A percentile compares a stretch with the other conserved stretches of the same genome.
Conservation (phyloP, 495 filamentous ascomycete species). For the Thermochaetoides thermophila region DNA sequence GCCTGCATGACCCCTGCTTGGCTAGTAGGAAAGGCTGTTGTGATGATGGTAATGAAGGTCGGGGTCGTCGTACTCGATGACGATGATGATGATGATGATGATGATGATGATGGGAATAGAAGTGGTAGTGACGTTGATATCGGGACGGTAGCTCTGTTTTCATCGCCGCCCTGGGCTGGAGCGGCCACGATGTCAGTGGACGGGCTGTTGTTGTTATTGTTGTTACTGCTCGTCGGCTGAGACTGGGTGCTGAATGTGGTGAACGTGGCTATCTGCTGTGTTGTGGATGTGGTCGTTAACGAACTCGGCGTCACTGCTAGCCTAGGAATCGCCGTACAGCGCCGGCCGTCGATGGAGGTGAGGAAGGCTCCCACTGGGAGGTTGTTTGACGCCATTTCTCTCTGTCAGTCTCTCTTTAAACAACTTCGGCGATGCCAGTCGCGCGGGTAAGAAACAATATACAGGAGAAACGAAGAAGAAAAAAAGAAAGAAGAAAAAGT, state of each 20-base stretch:
- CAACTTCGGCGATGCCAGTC: conserved; percentile 27
- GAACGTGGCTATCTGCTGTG: too few relatives aligned
- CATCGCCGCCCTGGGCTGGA: too few relatives aligned
- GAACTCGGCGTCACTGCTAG: conserved; percentile 1
- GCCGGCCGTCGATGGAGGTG: conserved; percentile 29
- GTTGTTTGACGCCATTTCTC: conserved; percentile 18
- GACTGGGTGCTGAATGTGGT: too few relatives aligned
- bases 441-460: conserved; percentile 11
- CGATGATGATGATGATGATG: too few relatives aligned
- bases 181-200: conserved; percentile 1
- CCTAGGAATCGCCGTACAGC: conserved; percentile 34
- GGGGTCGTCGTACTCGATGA: conserved; percentile 23
- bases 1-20: conserved; percentile 9
- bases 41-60: conserved; percentile 9
- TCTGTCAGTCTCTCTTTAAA: conserved; percentile 8
- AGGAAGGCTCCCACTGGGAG: conserved; percentile 27
- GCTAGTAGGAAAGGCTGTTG: conserved; percentile 7
- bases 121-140: conserved; percentile 7
- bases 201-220: conserved; percentile 4
- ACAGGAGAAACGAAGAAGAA: conserved; percentile 14
- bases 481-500: conserved; percentile 17
- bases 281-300: conserved; percentile 2
- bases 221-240: conserved; percentile 1
- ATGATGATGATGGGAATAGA: background rate
- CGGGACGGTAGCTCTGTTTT: too few relatives aligned